Evolutionary conservation across 768 basidiomycete genomes (phyloP), one percentile per base, ranked within the genome.

Genomic region (Daedalea quercina): DNA sequence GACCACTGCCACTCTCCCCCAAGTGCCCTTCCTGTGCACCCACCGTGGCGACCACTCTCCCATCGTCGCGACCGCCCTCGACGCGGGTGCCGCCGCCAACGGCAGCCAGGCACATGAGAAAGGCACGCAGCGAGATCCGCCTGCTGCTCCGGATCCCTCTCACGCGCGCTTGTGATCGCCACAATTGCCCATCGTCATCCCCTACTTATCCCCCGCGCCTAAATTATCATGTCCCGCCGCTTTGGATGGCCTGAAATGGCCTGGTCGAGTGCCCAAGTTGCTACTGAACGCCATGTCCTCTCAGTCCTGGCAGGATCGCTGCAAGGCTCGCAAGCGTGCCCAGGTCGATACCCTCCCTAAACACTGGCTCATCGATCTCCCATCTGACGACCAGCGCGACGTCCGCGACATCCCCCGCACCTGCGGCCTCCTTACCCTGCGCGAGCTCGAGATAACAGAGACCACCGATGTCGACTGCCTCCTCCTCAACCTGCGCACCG

Each of bases 361-460:
- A 51, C 80, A 81, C 47, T 91, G 87, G 87, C 57, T 79, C 37
- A 68, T 85, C 44, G 56, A 45, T 24, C 66, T 69, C 0, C 82
- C 82, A n/a, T 60, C 77, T 1, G 63, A 70, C n/a, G 67, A 72
- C 15, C 65, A 71, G 6, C 72, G 76, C 47, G 74, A 83, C 60
- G 81, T 90, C 33, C 70, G 72, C 3, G 64, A 69, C 43, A 66
- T 87, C 41, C 84, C 87, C 8, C 70, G 70, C 54, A 67, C 69
- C 3, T 80, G 76, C 60, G 83, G 82, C 2, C 62, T 90, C 13
- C 73, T 93, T 28, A 76, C 77, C 6, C 53, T 63, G 1, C 69
- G 64, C 25, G 84, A 89, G 57, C 58, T 87, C 24, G 75, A 76
- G 54, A 87, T 88, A 37, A 89, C 86, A 1, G 76, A 75, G 42